Evolutionary conservation across 2,329 filamentous ascomycete genomes (phyloP).

Genomic region (Aspergillus sp.): DNA sequence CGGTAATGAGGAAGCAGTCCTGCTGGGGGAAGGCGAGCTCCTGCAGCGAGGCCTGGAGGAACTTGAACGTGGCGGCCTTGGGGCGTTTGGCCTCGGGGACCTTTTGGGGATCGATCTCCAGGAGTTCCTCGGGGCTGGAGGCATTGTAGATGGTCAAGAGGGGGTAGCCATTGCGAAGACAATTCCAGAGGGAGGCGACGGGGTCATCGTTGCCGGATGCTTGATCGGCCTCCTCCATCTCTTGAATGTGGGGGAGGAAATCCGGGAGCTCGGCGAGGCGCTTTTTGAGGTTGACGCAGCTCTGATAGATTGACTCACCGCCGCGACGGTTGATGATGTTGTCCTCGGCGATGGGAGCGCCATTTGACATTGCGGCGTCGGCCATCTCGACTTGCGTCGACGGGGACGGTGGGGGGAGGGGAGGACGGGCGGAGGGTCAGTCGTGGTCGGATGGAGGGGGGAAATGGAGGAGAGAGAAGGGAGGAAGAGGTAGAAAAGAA

Average conservation of each 20-base stretch:
- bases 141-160: constrained; percentile 87
- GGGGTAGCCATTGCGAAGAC: constrained; percentile 79
- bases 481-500: background rate
- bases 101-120: constrained; percentile 65
- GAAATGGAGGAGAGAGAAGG: constrained; percentile 20
- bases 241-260: constrained; percentile 71
- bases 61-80: constrained; percentile 88
- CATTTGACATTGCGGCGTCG: constrained; percentile 30
- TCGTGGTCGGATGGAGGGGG: constrained; percentile 14
- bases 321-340: constrained; percentile 98
- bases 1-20: constrained; percentile 88
- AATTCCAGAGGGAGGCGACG: constrained; percentile 86
- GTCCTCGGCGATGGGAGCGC: constrained; percentile 63
- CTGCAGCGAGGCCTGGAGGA: constrained; percentile 82
- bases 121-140: constrained; percentile 66
- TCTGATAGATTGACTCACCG: constrained; percentile 94
- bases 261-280: constrained; percentile 79
- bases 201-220: constrained; percentile 67
- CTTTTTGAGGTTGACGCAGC: constrained; percentile 81
- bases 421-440: constrained; percentile 1
- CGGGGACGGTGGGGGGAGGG: constrained; percentile 12
- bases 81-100: constrained; percentile 71
- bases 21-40: constrained; percentile 75
- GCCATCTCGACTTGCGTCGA: constrained; percentile 34
- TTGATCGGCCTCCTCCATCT: constrained; percentile 68